Evolutionary conservation across 768 basidiomycete genomes (phyloP).

Genomic region (Russula sp.): DNA sequence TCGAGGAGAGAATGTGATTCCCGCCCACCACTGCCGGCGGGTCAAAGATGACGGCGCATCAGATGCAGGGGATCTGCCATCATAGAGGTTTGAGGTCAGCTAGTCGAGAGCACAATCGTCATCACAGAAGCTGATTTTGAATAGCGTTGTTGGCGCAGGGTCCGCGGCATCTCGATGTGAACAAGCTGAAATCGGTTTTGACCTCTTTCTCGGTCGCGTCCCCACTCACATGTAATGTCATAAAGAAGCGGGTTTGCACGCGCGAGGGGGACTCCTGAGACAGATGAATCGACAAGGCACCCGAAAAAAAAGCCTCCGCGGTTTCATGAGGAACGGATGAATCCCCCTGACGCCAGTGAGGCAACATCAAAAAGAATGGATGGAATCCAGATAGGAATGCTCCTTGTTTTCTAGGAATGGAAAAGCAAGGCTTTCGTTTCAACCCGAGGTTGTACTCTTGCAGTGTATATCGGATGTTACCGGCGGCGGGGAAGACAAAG

Average conservation of each 20-base stretch:
- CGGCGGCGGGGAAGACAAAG: slow-evolving; percentile 59
- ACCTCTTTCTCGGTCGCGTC: slow-evolving; percentile 71
- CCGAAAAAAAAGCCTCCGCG: slow-evolving; percentile 46
- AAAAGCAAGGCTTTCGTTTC: slow-evolving; percentile 40
- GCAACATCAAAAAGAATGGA: no score
- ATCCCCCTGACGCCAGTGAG: no score
- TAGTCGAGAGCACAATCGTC: slow-evolving; percentile 53
- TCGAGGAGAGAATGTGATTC: slow-evolving; percentile 69
- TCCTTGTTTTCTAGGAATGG: slow-evolving; percentile 44
- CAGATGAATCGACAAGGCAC: slow-evolving; percentile 51
- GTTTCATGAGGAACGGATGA: no score
- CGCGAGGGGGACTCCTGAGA: slow-evolving; percentile 43
- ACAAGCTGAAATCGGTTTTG: slow-evolving; percentile 84
- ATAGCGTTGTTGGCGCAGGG: slow-evolving; percentile 55
- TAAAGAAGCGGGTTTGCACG: slow-evolving; percentile 44
- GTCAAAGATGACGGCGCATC: slow-evolving; percentile 70
- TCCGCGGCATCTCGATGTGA: slow-evolving; percentile 82
- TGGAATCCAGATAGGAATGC: slow-evolving; percentile 48
- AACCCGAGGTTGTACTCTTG: slow-evolving; percentile 64
- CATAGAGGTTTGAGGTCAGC: slow-evolving; percentile 45
- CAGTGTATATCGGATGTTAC: slow-evolving; percentile 60
- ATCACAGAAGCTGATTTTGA: slow-evolving; percentile 46
- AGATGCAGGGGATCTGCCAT: slow-evolving; percentile 53
- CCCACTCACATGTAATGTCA: slow-evolving; percentile 48
- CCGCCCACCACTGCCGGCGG: slow-evolving; percentile 62